These are phyloP conservation scores for Chaetomium sp. DNA, from an alignment of 2,329 filamentous ascomycete genomes.

Conservation along the genomic window DNA sequence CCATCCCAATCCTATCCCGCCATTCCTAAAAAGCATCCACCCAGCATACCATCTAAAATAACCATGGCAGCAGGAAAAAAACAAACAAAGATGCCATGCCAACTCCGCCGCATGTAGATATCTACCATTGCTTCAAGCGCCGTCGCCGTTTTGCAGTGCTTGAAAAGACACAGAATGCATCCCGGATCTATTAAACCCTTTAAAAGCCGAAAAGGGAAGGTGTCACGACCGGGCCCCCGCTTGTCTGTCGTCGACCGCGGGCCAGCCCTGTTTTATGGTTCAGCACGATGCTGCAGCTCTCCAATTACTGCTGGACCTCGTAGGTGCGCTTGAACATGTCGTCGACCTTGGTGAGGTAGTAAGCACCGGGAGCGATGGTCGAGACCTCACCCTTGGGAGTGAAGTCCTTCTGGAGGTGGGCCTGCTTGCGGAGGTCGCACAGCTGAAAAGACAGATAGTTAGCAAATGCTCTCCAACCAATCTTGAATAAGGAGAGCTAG, in stretches of 20 bases:
- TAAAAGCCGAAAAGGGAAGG: background rate
- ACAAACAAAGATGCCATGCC: background rate
- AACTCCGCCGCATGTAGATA: background rate
- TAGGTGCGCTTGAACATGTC: conserved; percentile 83
- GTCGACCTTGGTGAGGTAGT: conserved; percentile 75
- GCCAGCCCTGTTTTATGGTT: no score
- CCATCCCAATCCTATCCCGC: no score
- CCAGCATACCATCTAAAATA: no score
- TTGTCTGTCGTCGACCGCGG: no score
- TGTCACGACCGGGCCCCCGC: background rate
- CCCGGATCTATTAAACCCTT: conserved; percentile 6
- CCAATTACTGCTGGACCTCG: conserved; percentile 60
- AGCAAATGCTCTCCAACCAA: background rate
- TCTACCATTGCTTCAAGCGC: background rate
- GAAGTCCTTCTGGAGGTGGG: conserved; percentile 76
- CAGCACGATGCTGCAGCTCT: background rate
- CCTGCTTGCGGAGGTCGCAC: conserved; percentile 75
- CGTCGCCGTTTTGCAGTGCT: background rate
- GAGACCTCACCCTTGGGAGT: conserved; percentile 61
- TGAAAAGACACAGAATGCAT: conserved; percentile 2
- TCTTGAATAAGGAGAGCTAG: background rate
- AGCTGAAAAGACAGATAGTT: conserved; percentile 37
- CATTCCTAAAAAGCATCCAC: no score
- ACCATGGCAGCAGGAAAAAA: background rate
- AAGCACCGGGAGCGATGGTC: conserved; percentile 59